Evolutionary conservation across 2,329 filamentous ascomycete genomes (phyloP), one percentile per base, ranked within the genome.

Genomic region (Cladobotryum protrusum): DNA sequence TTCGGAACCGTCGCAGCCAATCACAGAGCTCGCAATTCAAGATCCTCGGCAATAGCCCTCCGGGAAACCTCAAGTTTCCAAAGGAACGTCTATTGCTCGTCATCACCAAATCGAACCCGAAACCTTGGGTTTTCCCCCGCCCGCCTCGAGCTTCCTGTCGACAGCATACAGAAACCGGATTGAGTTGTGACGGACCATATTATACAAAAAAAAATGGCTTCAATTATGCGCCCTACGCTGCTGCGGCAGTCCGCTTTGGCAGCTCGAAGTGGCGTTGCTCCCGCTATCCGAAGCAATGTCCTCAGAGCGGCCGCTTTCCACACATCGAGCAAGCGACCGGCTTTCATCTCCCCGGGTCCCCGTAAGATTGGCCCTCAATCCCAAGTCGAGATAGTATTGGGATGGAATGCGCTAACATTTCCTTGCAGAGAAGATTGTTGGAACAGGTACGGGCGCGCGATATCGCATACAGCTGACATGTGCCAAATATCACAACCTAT

Each of bases 321-420:
- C 72, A 88, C 86, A 63, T 89, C 88, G 39, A 78, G 82, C 70
- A 81, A 81, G 72, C 69, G 77, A 79, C 65, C 85, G 92, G 78
- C 82, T 62, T 85, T 99, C 64, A 79, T 99, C 51, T 89, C 92
- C 53, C 85, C 90, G 49, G 81, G 87, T 58, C 90, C 91, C 63
- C 93, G 90, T 93, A 77, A 73, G 86, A 79, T 40, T 40, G 4
- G n/a, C 37, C 15, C 4, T n/a, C 35, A n/a, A n/a, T 17, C 35
- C 6, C 35, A n/a, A 17, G 33, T 20, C 7, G 2, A 14, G 7
- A 33, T 15, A 12, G 15, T 13, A 1, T 3, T 4, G 5, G 20
- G 29, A 12, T 32, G n/a, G 43, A 6, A 33, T 45, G 18, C 58
- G 66, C 79, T 83, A 74, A 80, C 64, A 40, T 44, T 19, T 55